Percentiles rank a stretch among this genome's conserved stretches.
phyloP scores from a whole-genome alignment of 2,329 filamentous ascomycete species.

The Sporothrix pseudoabietina region DNA sequence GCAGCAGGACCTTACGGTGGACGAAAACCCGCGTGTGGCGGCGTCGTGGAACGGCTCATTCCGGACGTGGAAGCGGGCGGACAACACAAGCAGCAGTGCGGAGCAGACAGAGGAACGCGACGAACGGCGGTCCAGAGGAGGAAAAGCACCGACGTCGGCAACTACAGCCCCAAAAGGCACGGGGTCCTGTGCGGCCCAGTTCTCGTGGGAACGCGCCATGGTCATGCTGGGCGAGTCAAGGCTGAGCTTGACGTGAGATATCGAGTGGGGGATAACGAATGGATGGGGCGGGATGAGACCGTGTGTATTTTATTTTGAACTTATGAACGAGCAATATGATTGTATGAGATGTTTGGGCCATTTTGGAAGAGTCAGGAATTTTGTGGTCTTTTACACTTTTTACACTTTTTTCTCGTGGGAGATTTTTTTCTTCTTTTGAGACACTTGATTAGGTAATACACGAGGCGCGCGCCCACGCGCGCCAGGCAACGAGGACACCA shows the following conservation, averaged over 20 bases:
- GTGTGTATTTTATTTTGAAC: neutral
- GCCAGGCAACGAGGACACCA: too few relatives aligned
- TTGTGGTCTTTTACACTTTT: too few relatives aligned
- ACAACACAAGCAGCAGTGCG: neutral
- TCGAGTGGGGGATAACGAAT: too few relatives aligned
- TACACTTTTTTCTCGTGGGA: too few relatives aligned
- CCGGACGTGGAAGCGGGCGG: constrained; percentile 23
- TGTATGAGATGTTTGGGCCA: neutral
- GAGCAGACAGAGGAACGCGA: neutral
- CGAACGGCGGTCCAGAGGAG: neutral
- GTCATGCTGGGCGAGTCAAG: neutral
- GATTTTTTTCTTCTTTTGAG: too few relatives aligned
- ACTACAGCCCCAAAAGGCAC: neutral
- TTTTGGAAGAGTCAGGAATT: too few relatives aligned
- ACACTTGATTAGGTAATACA: too few relatives aligned
- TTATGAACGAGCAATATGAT: neutral
- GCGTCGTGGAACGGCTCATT: constrained; percentile 14
- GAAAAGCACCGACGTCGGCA: neutral
- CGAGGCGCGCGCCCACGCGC: too few relatives aligned
- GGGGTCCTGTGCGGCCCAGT: neutral
- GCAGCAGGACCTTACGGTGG: constrained; percentile 21
- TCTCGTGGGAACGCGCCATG: constrained; percentile 17
- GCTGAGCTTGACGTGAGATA: neutral
- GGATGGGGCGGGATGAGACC: neutral
- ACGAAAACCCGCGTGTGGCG: constrained; percentile 18